Evolutionary conservation across 164 flowering plant species (phyloP), one percentile per base, ranked within the genome.

Genomic region (Umbellularia californica): DNA sequence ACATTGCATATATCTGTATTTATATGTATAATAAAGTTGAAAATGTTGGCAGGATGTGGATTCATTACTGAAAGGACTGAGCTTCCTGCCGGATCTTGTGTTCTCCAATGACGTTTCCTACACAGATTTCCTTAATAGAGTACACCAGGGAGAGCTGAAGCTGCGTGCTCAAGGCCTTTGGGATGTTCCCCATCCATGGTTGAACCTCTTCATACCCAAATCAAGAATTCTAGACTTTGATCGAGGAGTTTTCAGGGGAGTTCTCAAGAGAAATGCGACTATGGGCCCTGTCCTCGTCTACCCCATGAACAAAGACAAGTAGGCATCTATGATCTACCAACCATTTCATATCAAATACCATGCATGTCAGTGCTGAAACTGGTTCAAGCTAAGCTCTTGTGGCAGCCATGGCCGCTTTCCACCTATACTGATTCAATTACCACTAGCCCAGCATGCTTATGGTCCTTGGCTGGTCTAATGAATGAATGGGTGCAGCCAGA

Each of bases 141-240:
- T 91, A 2, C 78, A 86, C 71, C 78, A 52, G 1, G 90, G 87
- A 71, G 97, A 92, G 81, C 41, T 83, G 47, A 73, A 84, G 70
- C 95, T 89, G 41, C 79, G 83, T 50, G 71, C 87, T 10, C 74
- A 84, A 81, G 96, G 94, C 20, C 75, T 81, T 7, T 91, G 94
- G 97, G 91, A 91, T 15, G 90, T 92, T 74, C 97, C 97, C 52
- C 98, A 92, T 78, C 98, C 98, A 77, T 94, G 98, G 98, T 82
- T 94, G 20, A 92, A 89, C 74, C 84, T 94, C 52, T 90, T 90
- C 23, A 76, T 94, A 2, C 98, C 98, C 28, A 85, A 82, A 78
- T 89, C 93, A 55, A 77, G 75, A 2, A 89, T 94, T 24, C 41
- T 63, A 0, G 93, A 88, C 25, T 94, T 94, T 70, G 74, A 90